Conservation (phyloP, 139 green algal genomes). For the Chlorella sp. region DNA sequence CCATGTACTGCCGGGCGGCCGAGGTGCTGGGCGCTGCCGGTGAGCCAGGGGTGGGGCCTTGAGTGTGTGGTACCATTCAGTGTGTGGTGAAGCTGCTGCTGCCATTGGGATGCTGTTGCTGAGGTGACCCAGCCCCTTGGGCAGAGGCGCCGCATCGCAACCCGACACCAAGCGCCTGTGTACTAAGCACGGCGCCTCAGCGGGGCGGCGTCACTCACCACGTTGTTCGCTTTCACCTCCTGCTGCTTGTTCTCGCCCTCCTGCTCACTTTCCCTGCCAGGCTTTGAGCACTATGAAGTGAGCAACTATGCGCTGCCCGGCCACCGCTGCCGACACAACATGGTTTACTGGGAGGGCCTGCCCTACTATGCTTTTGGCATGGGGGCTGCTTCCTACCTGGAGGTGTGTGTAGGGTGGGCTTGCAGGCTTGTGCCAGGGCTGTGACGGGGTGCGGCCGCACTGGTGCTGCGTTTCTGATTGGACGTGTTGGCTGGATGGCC, state of each 20-base stretch:
- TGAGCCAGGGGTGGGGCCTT: not conserved
- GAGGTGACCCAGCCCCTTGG: too few relatives aligned
- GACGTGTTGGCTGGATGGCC: not conserved
- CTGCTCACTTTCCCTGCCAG: not conserved
- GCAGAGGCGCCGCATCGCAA: too few relatives aligned
- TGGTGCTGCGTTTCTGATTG: not conserved
- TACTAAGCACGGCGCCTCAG: too few relatives aligned
- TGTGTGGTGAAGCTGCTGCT: too few relatives aligned
- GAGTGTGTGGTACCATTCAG: too few relatives aligned
- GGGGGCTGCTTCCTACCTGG: constrained; percentile 83
- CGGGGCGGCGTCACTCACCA: too few relatives aligned
- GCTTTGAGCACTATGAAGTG: constrained; percentile 97
- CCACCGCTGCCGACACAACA: constrained; percentile 88
- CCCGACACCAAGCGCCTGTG: too few relatives aligned
- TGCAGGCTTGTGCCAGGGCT: not conserved
- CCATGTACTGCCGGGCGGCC: constrained; percentile 83
- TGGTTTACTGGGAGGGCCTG: constrained; percentile 84
- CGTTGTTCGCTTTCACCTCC: too few relatives aligned
- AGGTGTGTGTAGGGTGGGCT: constrained; percentile 1
- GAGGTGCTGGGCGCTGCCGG: constrained; percentile 45
- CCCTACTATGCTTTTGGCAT: constrained; percentile 92
- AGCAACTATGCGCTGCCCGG: constrained; percentile 89
- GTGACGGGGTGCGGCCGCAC: not conserved
- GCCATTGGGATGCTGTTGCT: too few relatives aligned
- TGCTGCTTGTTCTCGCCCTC: not conserved